Conservation (phyloP, 129 eudicot species). For the Artemisia annua region DNA sequence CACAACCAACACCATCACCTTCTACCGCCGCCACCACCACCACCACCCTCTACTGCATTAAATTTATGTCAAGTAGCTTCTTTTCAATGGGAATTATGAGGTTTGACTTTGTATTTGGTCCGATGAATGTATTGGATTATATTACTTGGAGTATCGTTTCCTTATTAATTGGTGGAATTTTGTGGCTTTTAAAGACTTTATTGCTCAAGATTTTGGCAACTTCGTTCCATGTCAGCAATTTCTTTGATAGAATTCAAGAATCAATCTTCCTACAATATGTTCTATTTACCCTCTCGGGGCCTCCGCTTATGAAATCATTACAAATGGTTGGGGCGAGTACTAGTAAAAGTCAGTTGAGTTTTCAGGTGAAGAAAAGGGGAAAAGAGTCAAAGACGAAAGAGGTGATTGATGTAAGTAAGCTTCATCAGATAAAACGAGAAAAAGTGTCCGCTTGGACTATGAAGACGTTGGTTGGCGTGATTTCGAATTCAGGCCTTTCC, state of each 20-base stretch:
- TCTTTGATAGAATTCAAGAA: constrained; percentile 93
- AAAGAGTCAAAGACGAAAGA: constrained; percentile 47
- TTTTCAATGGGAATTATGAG: too few species aligned
- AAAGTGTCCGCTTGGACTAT: constrained; percentile 96
- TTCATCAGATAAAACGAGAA: constrained; percentile 79
- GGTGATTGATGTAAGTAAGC: constrained; percentile 75
- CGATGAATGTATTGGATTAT: constrained; percentile 24
- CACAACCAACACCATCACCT: too few species aligned
- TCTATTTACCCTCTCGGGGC: constrained; percentile 71
- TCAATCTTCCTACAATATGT: constrained; percentile 80
- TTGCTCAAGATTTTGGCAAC: constrained; percentile 77
- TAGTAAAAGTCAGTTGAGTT: constrained; percentile 55
- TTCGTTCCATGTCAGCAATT: constrained; percentile 80
- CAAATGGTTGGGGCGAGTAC: constrained; percentile 41
- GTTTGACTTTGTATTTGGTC: too few species aligned
- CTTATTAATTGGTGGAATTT: constrained; percentile 56
- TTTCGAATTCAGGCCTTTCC: constrained; percentile 68
- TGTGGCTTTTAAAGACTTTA: constrained; percentile 82
- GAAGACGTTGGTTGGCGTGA: constrained; percentile 72
- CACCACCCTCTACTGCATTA: too few species aligned
- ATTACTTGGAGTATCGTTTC: constrained; percentile 69
- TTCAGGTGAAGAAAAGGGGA: constrained; percentile 39
- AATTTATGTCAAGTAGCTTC: too few species aligned
- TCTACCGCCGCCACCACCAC: too few species aligned
- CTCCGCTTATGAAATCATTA: constrained; percentile 57